Percentiles rank a stretch among this genome's conserved stretches.
Evolutionary conservation across 208 protist genomes (phyloP).

Genomic region (Trypanosoma avium): DNA sequence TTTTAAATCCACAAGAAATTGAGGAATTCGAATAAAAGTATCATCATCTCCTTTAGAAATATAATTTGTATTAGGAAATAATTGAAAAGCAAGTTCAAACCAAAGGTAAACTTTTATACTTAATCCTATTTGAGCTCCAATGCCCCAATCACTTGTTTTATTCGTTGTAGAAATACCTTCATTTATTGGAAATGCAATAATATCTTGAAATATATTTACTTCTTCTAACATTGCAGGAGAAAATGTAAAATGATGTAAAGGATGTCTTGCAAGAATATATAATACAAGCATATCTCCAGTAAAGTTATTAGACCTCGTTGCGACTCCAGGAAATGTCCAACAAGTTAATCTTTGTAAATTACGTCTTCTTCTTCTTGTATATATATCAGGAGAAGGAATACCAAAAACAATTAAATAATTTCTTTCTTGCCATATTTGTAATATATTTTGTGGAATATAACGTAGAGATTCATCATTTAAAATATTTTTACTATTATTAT

Average conservation of each 20-base stretch:
- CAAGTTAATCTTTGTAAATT: constrained; percentile 40
- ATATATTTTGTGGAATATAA: constrained; percentile 8
- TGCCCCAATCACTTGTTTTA: constrained; percentile 35
- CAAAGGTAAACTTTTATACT: constrained; percentile 42
- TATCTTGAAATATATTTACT: constrained; percentile 28
- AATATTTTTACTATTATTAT: no score
- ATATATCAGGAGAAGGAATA: constrained; percentile 40
- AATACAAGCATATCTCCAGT: constrained; percentile 25
- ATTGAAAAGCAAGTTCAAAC: constrained; percentile 35
- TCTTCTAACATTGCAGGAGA: constrained; percentile 33
- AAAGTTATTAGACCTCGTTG: constrained; percentile 35
- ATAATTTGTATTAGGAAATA: constrained; percentile 37
- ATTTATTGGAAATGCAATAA: constrained; percentile 31
- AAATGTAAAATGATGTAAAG: constrained; percentile 9
- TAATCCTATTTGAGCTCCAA: constrained; percentile 35
- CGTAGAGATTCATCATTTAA: not conserved
- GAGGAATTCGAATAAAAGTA: constrained; percentile 44
- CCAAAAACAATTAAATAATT: constrained; percentile 36
- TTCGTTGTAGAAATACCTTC: constrained; percentile 31
- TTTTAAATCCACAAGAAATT: constrained; percentile 39
- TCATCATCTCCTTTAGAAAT: constrained; percentile 61
- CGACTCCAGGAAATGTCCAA: constrained; percentile 41
- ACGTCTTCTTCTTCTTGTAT: constrained; percentile 21
- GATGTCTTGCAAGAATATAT: constrained; percentile 20
- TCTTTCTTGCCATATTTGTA: constrained; percentile 7